Evolutionary conservation across 1,284 basidiomycete genomes (phyloP), one percentile per base, ranked within the genome.

Genomic region (Athelia sp.): DNA sequence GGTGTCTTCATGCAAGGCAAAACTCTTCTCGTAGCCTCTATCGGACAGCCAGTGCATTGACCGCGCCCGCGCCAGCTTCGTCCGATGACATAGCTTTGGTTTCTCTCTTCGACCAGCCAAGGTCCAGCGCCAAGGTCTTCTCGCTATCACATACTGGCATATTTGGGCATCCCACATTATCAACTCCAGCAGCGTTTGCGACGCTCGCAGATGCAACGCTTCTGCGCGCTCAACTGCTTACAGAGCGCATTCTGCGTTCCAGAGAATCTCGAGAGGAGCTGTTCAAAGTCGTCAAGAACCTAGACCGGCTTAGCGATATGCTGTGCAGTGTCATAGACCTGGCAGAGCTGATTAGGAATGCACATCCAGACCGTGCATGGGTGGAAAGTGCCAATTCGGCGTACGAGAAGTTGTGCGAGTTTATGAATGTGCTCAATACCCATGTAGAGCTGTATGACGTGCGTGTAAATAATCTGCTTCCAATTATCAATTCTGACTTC

Each of bases 381-480:
- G 79, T 91, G 10, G 76, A 81, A 21, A 87, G 86, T 48, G 91
- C 93, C 29, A 92, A 98, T 61, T 74, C 79, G 51, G 89, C 91
- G 38, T 98, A 98, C 67, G 93, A 95, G 68, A 83, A 82, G 52
- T 74, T 98, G 50, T 98, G 93, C 73, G 89, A 93, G 67, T 96
- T 90, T 68, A 98, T 99, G 95, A 98, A 98, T 70, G 85, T 91
- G 35, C 77, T 99, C 52, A 99, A 99, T 68, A 98, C 95, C 15
- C 80, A 98, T 72, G 86, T 88, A n/a, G 93, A 88, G 17, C 72
- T 99, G 38, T 98, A 97, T 61, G 79, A 92, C 72, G 93, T 90
- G 64, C 67, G 82, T 73, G 52, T 23, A 29, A 6, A 15, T 24
- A 46, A 45, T 23, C 50, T 54, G 13, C 44, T 57, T 22, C 38